Evolutionary conservation across 2,329 filamentous ascomycete species (phyloP), one percentile per base, ranked within the genome.

Genomic region (Didymella pomorum): DNA sequence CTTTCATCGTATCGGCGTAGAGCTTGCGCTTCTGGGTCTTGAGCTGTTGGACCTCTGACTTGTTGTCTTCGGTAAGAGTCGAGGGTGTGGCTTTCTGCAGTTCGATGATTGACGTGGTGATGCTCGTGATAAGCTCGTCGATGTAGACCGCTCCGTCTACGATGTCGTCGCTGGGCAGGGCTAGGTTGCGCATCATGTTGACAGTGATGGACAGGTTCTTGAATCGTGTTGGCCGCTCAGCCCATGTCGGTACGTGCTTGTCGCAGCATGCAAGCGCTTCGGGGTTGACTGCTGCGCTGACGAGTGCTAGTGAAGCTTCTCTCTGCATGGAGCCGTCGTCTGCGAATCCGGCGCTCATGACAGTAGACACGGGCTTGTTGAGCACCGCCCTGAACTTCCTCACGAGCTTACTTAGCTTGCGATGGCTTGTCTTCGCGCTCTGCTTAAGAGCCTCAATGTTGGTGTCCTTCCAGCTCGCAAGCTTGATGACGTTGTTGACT

Each of bases 381-480:
- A 99, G 83, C 11, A 96, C 78, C 18, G 84, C 84, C 41, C 95
- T 87, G 78, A 97, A 99, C 78, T 97, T 98, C 54, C 92, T 86
- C 43, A 99, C 90, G 33, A 97, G 82, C 67, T 91, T 91, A 80
- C 97, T 97, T 2, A 99, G 84, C 76, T 97, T 97, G 69, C 90
- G 87, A 72, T 99, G 95, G 20, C 93, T 97, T 60, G 89, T 89
- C 68, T 90, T 89, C 1, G 95, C 93, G 76, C 94, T 98, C 71
- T 97, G 93, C 65, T 89, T 87, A 16, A 99, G 81, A 1, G 92
- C 91, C 46, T 89, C 89, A 61, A 99, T 96, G 70, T 98, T 99
- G 21, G 92, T 97, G 68, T 99, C 95, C 75, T 96, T 97, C 96
- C 96, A 99, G 76, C 93, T 97, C 8, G 93, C 93, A 68, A 99